These are phyloP conservation scores for Sphenostylis stenocarpa DNA, from an alignment of 306 rosid genomes.

Conservation along the genomic window DNA sequence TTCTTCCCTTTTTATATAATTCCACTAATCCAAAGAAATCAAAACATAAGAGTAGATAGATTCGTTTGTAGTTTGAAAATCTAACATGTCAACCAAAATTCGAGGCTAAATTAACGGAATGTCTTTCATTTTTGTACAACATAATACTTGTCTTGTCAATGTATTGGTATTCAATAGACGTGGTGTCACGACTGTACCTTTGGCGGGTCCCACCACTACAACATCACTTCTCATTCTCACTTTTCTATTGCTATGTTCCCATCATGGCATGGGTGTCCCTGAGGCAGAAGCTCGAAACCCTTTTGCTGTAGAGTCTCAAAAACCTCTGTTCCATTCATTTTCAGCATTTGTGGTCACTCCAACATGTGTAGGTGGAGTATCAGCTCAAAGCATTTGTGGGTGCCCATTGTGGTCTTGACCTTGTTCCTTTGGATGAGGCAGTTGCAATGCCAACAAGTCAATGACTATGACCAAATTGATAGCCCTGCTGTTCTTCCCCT, in stretches of 20 bases:
- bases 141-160: not conserved
- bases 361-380: slow-evolving; percentile 19
- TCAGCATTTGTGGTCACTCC: not conserved
- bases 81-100: not conserved
- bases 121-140: not conserved
- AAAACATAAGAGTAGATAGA: too few relatives aligned
- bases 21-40: too few relatives aligned
- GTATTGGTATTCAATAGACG: slow-evolving; percentile 2
- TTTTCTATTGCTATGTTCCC: not conserved
- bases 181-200: slow-evolving; percentile 37
- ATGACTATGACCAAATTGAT: slow-evolving; percentile 51
- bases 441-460: slow-evolving; percentile 53
- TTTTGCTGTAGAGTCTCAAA: not conserved
- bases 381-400: slow-evolving; percentile 34
- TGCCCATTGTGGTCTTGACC: slow-evolving; percentile 44
- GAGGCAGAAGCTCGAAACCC: not conserved
- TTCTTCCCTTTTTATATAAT: too few relatives aligned
- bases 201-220: slow-evolving; percentile 37
- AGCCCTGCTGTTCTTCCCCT: slow-evolving; percentile 73
- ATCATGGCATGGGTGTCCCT: not conserved
- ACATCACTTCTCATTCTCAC: not conserved
- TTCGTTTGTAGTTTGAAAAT: not conserved
- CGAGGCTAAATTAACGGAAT: slow-evolving; percentile 28
- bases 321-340: not conserved
- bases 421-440: slow-evolving; percentile 34